phyloP scores from a whole-genome alignment of 2,329 filamentous ascomycete genomes.

The Verticillium nonalfalfae region DNA sequence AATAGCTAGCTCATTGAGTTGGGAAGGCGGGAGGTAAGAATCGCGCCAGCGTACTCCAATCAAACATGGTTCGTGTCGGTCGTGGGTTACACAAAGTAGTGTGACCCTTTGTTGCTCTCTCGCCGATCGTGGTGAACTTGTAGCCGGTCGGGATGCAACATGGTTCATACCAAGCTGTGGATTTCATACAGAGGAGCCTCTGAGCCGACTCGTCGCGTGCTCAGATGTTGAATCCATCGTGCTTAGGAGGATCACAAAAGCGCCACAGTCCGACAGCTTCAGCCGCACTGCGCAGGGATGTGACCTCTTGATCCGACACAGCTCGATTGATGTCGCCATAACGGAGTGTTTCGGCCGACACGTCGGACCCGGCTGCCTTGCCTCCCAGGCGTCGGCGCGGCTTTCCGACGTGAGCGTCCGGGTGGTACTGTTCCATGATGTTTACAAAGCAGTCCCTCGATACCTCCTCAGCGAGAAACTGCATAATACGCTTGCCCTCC shows the following conservation, averaged over 20 bases:
- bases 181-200: neutral
- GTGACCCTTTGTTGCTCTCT: neutral
- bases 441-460: slow-evolving; percentile 74
- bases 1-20: neutral
- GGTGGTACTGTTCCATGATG: slow-evolving; percentile 85
- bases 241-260: slow-evolving; percentile 59
- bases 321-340: slow-evolving; percentile 77
- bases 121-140: neutral
- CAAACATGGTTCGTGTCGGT: neutral
- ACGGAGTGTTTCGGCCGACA: slow-evolving; percentile 40
- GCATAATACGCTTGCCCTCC: slow-evolving; percentile 69
- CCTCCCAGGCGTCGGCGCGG: slow-evolving; percentile 30
- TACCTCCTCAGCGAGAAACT: slow-evolving; percentile 66
- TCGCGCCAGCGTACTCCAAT: neutral
- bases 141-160: neutral
- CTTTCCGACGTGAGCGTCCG: slow-evolving; percentile 76
- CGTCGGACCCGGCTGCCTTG: slow-evolving; percentile 18
- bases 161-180: neutral
- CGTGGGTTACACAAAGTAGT: neutral
- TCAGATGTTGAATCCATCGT: slow-evolving; percentile 45
- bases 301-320: slow-evolving; percentile 58
- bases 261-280: slow-evolving; percentile 67
- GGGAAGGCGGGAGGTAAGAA: neutral
- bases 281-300: slow-evolving; percentile 59
- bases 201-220: neutral